Evolutionary conservation across 805 yeast species (phyloP), one percentile per base, ranked within the genome.

Genomic region (Teunomyces barrocoloradensis): DNA sequence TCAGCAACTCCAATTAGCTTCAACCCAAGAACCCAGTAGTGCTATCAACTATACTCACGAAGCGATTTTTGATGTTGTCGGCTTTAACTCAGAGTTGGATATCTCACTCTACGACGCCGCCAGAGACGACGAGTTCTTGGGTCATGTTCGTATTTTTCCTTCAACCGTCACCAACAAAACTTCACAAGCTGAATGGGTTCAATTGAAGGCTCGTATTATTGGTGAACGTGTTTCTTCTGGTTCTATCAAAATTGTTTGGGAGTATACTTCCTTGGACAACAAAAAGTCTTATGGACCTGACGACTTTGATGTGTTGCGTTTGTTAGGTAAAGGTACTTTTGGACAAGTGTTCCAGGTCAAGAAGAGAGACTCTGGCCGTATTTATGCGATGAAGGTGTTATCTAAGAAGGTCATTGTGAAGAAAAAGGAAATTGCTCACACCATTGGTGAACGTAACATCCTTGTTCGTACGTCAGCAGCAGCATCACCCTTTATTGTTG

Each of bases 301-400:
- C 44, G 98, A 94, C 68, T 94, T 94, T 67, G 96, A 91, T 65
- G 89, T 92, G 13, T 79, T 94, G 58, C 78, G 97, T 60, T 74
- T 92, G 45, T 74, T 92, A 51, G 99, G 99, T 51, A 90, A 89
- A 64, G 99, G 99, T 46, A 94, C 98, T 1, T 92, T 92, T 74
- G 99, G 99, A 28, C 96, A 89, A 71, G 99, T 92, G 32, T 94
- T 86, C 69, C 99, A 94, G 72, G 99, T 94, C 38, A 83, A 86
- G 53, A 94, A 92, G 77, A 79, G 78, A 56, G 98, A 94, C 64
- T 89, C 96, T 6, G 80, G 81, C 49, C 81, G 97, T 58, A 86
- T 94, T 49, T 94, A 94, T 65, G 99, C 99, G 35, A 94, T 94
- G 99, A 94, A 94, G 70, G 96, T 92, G 25, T 79, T 94, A 45